These are phyloP conservation scores for Tulasnella calospora DNA, from an alignment of 768 basidiomycete species.

Conservation along the genomic window DNA sequence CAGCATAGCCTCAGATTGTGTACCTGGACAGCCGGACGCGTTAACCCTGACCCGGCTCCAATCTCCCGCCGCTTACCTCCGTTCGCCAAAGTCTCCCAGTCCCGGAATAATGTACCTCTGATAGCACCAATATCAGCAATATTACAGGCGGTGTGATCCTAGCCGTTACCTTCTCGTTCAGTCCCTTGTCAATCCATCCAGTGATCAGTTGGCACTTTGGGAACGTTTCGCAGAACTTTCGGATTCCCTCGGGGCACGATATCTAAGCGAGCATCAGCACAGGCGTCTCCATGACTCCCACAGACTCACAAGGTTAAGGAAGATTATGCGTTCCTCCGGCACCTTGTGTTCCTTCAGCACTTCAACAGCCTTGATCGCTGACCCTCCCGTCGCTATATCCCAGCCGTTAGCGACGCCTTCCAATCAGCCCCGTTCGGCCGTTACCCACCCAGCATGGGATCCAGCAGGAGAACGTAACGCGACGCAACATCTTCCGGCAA, in stretches of 20 bases:
- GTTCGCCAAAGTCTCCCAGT: constrained; percentile 95
- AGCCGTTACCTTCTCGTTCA: constrained; percentile 66
- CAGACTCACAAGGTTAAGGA: constrained; percentile 74
- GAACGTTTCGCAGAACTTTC: constrained; percentile 68
- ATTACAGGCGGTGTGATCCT: not conserved
- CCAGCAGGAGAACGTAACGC: constrained; percentile 89
- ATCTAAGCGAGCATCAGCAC: constrained; percentile 47
- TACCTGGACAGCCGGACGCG: not conserved
- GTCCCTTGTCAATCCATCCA: constrained; percentile 90
- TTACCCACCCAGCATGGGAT: constrained; percentile 89
- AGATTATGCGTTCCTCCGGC: constrained; percentile 89
- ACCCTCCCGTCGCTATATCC: constrained; percentile 80
- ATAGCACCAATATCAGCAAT: not conserved
- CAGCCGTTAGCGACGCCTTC: not conserved
- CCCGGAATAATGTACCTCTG: constrained; percentile 70
- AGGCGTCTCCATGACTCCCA: constrained; percentile 8
- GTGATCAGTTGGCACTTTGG: constrained; percentile 83
- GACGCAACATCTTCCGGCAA: constrained; percentile 88
- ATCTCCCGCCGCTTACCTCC: constrained; percentile 48
- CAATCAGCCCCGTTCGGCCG: not conserved
- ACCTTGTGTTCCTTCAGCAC: constrained; percentile 88
- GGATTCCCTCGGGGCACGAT: constrained; percentile 84
- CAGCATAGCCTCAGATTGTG: constrained; percentile 22
- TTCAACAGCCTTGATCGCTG: constrained; percentile 96
- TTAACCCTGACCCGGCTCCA: not conserved